Evolutionary conservation across 371 early-diverging fungal species (phyloP), one percentile per base, ranked within the genome.

Genomic region (Batrachochytrium dendrobatidis): DNA sequence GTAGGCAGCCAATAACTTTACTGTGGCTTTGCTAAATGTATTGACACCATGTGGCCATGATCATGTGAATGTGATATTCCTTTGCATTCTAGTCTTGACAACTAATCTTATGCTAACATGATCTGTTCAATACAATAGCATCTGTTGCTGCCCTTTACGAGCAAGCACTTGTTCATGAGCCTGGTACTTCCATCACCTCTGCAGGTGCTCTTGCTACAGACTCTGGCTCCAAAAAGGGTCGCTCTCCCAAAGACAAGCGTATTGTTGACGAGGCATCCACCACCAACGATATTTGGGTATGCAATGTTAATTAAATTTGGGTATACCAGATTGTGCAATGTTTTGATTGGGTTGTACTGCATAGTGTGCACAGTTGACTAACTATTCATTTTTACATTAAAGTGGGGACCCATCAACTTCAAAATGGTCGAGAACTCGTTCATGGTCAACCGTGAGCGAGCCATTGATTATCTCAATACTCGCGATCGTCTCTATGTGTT

Each of bases 361-460:
- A n/a, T n/a, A n/a, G n/a, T n/a, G n/a, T n/a, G n/a, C n/a, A n/a
- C n/a, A n/a, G n/a, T n/a, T n/a, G n/a, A n/a, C n/a, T n/a, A n/a
- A n/a, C n/a, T n/a, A n/a, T 34, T 58, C 8, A 25, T 12, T 18
- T 53, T 34, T 10, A 10, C n/a, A 45, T 43, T 44, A 18, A 55
- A 70, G 81, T 94, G 95, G 94, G 95, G 96, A n/a, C 94, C 96
- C 30, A 92, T 95, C 63, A 97, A 97, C 77, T 87, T 86, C 68
- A 86, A 86, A 66, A 84, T 96, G 71, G 77, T 82, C 56, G 89
- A 91, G 65, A 80, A 86, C 52, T 83, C 89, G 12, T 97, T 97
- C 75, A 83, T 89, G 69, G 87, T 90, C 69, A 95, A 95, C 80
- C 90, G 92, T 67, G 93, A 97, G 75, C 85, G 93, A 53, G 95